Evolutionary conservation across 164 flowering plant species (phyloP).

Genomic region (Chloranthus sessilifolius): DNA sequence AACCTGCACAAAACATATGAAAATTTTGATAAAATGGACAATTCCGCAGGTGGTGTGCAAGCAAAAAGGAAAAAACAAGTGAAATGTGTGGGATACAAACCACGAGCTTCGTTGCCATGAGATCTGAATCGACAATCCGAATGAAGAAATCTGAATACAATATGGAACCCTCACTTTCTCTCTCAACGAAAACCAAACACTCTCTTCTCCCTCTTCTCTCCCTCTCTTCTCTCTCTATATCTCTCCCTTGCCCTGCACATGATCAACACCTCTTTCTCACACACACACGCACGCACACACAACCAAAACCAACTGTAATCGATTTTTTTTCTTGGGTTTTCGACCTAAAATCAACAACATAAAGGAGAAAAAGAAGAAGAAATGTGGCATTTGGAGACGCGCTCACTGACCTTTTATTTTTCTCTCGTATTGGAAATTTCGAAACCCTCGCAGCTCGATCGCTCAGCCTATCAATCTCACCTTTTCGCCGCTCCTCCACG

Average conservation of each 20-base stretch:
- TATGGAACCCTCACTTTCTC: slow-evolving; percentile 2
- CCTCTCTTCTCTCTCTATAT: slow-evolving; percentile 1
- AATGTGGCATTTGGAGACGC: slow-evolving; percentile 3
- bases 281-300: slow-evolving; percentile 15
- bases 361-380: neutral
- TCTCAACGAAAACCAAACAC: slow-evolving; percentile 1
- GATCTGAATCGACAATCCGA: slow-evolving; percentile 5
- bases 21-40: neutral
- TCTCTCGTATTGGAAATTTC: slow-evolving; percentile 4
- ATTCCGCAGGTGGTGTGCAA: no score
- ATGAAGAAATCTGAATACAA: neutral
- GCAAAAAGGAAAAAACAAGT: neutral
- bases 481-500: slow-evolving; percentile 2
- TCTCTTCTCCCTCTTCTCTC: slow-evolving; percentile 11
- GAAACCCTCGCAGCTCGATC: slow-evolving; percentile 10
- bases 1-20: slow-evolving; percentile 38
- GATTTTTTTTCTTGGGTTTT: neutral
- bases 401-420: slow-evolving; percentile 19
- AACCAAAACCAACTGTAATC: neutral
- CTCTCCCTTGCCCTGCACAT: slow-evolving; percentile 18
- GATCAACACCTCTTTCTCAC: slow-evolving; percentile 15
- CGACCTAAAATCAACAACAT: slow-evolving; percentile 2
- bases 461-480: slow-evolving; percentile 8
- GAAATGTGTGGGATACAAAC: slow-evolving; percentile 26
- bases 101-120: slow-evolving; percentile 77